Conservation (phyloP, 2,329 filamentous ascomycete species). For the Fusarium beomiforme region DNA sequence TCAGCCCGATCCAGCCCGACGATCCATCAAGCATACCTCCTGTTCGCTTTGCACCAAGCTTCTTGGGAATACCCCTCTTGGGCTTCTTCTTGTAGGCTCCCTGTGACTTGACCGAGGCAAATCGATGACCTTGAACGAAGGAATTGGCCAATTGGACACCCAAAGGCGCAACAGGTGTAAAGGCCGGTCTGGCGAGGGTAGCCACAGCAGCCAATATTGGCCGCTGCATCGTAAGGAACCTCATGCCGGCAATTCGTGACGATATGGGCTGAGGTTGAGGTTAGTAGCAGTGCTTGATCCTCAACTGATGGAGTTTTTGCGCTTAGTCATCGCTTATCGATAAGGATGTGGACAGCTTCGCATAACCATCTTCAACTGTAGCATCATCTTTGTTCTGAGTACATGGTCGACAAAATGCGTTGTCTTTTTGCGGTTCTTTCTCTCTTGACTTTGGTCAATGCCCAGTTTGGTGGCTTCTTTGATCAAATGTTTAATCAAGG, state of each 20-base stretch:
- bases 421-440: constrained; percentile 61
- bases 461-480: constrained; percentile 93
- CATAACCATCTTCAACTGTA: constrained; percentile 4
- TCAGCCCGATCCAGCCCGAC: constrained; percentile 11
- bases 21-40: constrained; percentile 69
- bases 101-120: constrained; percentile 71
- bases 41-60: constrained; percentile 92
- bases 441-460: constrained; percentile 69
- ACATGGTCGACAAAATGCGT: constrained; percentile 43
- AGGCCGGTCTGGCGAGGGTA: constrained; percentile 42
- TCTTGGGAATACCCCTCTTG: constrained; percentile 75
- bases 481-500: constrained; percentile 89
- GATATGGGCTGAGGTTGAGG: constrained; percentile 47
- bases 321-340: constrained; percentile 47
- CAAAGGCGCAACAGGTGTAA: constrained; percentile 32
- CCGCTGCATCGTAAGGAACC: constrained; percentile 58
- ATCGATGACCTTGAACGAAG: constrained; percentile 60
- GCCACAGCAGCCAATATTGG: constrained; percentile 55
- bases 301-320: constrained; percentile 41
- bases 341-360: constrained; percentile 44
- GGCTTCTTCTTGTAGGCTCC: constrained; percentile 73
- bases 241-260: constrained; percentile 53
- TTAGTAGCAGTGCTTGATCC: constrained; percentile 26
- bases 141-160: constrained; percentile 51
- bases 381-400: not conserved